Conservation (phyloP, 1,284 basidiomycete genomes). For the Schizopora paradoxa region DNA sequence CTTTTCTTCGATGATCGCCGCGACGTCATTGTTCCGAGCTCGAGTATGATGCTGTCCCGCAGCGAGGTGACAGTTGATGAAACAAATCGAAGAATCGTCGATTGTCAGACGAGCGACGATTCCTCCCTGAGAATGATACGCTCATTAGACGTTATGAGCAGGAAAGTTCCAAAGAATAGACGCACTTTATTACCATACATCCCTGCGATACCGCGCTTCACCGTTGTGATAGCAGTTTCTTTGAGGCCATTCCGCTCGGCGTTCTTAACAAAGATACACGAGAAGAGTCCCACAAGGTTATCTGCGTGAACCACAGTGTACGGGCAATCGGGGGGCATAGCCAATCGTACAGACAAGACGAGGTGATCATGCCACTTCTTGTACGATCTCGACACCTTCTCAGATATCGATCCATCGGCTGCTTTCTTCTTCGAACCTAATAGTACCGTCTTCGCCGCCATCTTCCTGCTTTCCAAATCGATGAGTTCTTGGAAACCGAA, state of each 20-base stretch:
- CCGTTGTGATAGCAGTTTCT: slow-evolving; percentile 70
- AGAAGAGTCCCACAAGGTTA: slow-evolving; percentile 87
- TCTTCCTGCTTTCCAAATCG: slow-evolving; percentile 86
- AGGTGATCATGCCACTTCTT: slow-evolving; percentile 85
- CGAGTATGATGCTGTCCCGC: slow-evolving; percentile 85
- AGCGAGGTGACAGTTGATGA: slow-evolving; percentile 95
- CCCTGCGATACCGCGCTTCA: slow-evolving; percentile 91
- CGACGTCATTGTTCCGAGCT: slow-evolving; percentile 81
- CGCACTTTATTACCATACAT: slow-evolving; percentile 92
- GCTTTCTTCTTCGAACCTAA: slow-evolving; percentile 52
- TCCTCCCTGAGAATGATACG: slow-evolving; percentile 56
- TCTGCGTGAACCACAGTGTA: slow-evolving; percentile 84
- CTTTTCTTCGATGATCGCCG: slow-evolving; percentile 80
- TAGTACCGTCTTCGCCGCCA: slow-evolving; percentile 86
- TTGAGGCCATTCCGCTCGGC: slow-evolving; percentile 53
- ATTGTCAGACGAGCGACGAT: slow-evolving; percentile 87
- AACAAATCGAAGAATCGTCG: slow-evolving; percentile 88
- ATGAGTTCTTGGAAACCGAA: slow-evolving; percentile 97
- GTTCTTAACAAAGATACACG: slow-evolving; percentile 80
- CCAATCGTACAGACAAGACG: slow-evolving; percentile 61
- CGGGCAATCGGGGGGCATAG: slow-evolving; percentile 60
- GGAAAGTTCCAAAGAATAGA: slow-evolving; percentile 6
- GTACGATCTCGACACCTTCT: slow-evolving; percentile 81
- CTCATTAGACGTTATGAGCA: slow-evolving; percentile 2
- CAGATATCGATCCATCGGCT: slow-evolving; percentile 41